Base-by-base conservation (phyloP, 352 stramenopile species). In the Phytophthora ohioensis region DNA sequence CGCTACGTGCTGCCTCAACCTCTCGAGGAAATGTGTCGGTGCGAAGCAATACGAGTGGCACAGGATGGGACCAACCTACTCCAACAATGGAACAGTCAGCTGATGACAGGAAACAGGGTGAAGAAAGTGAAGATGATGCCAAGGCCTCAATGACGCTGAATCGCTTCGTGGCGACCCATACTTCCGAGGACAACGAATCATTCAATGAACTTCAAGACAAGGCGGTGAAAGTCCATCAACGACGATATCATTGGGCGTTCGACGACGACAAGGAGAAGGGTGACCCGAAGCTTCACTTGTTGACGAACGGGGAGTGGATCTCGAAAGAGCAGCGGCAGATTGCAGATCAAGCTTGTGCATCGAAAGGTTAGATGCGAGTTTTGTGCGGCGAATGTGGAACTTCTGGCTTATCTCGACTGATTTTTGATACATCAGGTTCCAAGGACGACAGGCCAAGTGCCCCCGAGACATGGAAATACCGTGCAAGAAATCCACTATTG, bases 161-260 rank as follows among this genome's bases (percentile, higher is more conserved):
- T 49, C 71, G 64, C 17, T 96, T 94, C 73, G 82, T 94, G 71
- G 83, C 85, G 36, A 93, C 82, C 0, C 84, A 96, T 67, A 96
- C 89, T 39, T 95, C 89, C 0, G 89, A 96, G 57, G 89, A 96
- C 73, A 96, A 96, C 52, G 82, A 85, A 11, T 74, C 87, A 21
- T 96, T 94, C 58, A 79, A 82, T 13, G 86, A 86, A 52, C 68
- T 96, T 13, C 89, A 95, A 65, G 78, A 90, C 41, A 87, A 96
- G 52, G 61, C 83, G 3, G 68, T 93, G 11, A 78, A 85, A 60
- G 82, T 85, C 30, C 89, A 96, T 66, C 73, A 85, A 36, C 73
- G 76, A 51, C 78, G 75, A 6, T 94, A 93, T 52, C 84, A 95
- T 67, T 96, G 89, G 89, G 85, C 89, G 5, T 96, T 81, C 46